phyloP scores from a whole-genome alignment of 148 eudicot species.

The Dysphania ambrosioides region DNA sequence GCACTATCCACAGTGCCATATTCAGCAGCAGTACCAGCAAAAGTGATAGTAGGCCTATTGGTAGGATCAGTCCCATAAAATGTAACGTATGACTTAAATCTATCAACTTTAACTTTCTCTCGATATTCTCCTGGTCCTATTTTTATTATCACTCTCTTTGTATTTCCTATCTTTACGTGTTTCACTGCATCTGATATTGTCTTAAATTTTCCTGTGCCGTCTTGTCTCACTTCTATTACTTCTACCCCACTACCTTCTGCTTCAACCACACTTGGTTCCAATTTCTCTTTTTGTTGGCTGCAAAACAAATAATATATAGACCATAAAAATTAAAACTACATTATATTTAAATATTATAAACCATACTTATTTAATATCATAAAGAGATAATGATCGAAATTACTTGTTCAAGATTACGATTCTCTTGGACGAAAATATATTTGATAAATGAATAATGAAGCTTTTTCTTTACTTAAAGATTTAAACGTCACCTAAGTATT shows the following conservation, averaged over 20 bases:
- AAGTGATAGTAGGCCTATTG: slow-evolving; percentile 40
- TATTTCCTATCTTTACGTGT: slow-evolving; percentile 43
- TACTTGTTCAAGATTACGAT: too few relatives aligned
- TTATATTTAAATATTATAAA: too few relatives aligned
- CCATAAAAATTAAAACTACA: background rate
- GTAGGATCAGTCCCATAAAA: slow-evolving; percentile 43
- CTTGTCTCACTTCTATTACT: background rate
- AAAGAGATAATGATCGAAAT: too few relatives aligned
- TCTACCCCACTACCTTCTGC: background rate
- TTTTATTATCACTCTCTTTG: slow-evolving; percentile 38
- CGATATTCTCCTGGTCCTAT: slow-evolving; percentile 60
- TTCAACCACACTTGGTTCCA: background rate
- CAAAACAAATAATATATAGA: too few relatives aligned
- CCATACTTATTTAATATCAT: too few relatives aligned
- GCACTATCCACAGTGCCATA: slow-evolving; percentile 64
- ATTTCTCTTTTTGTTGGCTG: background rate
- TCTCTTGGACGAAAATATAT: too few relatives aligned
- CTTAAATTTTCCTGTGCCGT: background rate
- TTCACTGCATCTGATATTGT: slow-evolving; percentile 21
- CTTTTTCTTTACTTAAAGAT: too few relatives aligned
- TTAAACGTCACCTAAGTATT: too few relatives aligned
- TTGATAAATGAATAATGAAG: too few relatives aligned
- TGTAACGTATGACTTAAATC: slow-evolving; percentile 48
- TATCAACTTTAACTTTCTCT: slow-evolving; percentile 49
- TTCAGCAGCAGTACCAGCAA: slow-evolving; percentile 43